Evolutionary conservation across 2,329 filamentous ascomycete genomes (phyloP), one percentile per base, ranked within the genome.

Genomic region (Trichoderma endophyticum): DNA sequence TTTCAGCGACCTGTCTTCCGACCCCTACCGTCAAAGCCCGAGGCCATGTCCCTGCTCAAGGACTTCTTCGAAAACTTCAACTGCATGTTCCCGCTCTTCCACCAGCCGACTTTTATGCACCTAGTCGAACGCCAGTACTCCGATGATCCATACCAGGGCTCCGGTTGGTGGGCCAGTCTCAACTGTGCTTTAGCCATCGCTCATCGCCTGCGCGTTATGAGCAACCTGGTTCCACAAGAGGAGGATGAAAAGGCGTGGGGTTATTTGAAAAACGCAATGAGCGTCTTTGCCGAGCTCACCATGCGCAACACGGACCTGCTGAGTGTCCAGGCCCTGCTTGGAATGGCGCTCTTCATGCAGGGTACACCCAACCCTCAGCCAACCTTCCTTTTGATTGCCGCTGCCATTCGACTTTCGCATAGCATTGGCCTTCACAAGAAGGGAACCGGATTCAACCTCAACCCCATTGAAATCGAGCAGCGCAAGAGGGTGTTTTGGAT

Each of bases 41-140:
- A 98, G 82, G 93, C 94, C 0, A 81, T 97, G 73, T 97, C 94
- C 1, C 84, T 98, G 48, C 89, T 98, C 73, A 94, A 92, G 81
- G 96, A 99, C 81, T 99, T 92, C 79, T 99, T 99, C 76, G 93
- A 97, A 78, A 98, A 98, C 82, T 98, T 99, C 87, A 99, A 99
- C 84, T 96, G 94, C 89, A 95, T 98, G 89, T 97, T 98, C 79
- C 96, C 96, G 6, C 86, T 99, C 4, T 99, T 97, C 78, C 96
- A 99, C 81, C 95, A 98, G 80, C 95, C 95, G 1, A 98, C 96
- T 0, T 99, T 99, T 79, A 98, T 98, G 94, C 95, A 98, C 79
- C 86, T 98, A 6, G 94, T 98, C 36, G 94, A 98, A 78, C 90
- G 92, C 76, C 95, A 98, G 80, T 99, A 98, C 81, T 97, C 94